Base-by-base conservation (phyloP, 371 early-diverging fungal genomes). In the Lichtheimia ornata region DNA sequence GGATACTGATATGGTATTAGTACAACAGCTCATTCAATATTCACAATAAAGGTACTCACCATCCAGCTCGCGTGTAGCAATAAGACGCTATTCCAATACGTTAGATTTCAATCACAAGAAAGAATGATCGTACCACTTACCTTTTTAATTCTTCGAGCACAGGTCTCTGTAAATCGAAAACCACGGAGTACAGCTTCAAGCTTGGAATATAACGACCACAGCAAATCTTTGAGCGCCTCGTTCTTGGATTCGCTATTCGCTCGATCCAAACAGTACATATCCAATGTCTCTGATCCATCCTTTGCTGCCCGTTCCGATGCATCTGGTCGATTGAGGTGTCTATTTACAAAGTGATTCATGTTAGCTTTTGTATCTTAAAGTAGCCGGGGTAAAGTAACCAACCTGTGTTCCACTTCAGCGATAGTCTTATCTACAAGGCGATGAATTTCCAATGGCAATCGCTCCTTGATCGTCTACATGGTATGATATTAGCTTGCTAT, bases 341-440 rank as follows among this genome's bases (percentile, higher is more conserved):
- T 24, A 44, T 41, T 35, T 9, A 35, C 28, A 35, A 11, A 35
- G 35, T 2, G 9, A 35, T 9, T 11, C 11, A 9, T 35, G 35
- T 35, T 35, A 35, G 2, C 35, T 35, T 35, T 35, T 35, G 11
- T 1, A 9, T 6, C 6, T 2, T 35, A 9, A 35, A 35, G 9
- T 11, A 22, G 22, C 1, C 2, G 35, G 2, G 9, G 1, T 11
- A 9, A 9, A 35, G 9, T 35, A 6, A 35, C 42, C 18, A 81
- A 90, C 86, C 92, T 82, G 58, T 90, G 86, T 59, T 95, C 94
- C 1, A 91, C 90, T 72, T 97, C 94, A 20, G 76, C 75, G 44
- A 96, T 88, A 1, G 95, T 91, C 56, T 92, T 84, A 65, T 97
- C 97, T 17, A 95, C 94, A 11, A 97, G 76, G 42, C 90, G 79